Evolutionary conservation across 1,284 basidiomycete genomes (phyloP), one percentile per base, ranked within the genome.

Genomic region (Ceratobasidium sp.): DNA sequence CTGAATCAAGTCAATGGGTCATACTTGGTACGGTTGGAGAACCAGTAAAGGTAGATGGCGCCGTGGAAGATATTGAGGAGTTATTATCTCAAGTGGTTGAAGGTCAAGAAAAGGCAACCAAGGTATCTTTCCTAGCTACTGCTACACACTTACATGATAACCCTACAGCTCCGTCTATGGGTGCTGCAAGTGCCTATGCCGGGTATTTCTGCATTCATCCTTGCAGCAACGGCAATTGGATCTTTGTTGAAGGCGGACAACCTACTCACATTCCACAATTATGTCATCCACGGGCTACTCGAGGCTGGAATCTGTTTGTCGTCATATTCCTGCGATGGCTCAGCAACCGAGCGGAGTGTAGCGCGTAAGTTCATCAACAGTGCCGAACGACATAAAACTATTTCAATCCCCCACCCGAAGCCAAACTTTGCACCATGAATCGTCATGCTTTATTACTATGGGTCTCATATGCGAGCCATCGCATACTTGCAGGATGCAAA

Each of bases 401-500:
- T 79, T 33, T 48, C 2, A 10, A 79, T 83, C 7, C 46, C 54
- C 3, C 52, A 70, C 57, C 80, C 82, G 6, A 28, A 38, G 12
- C 26, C 33, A 15, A 61, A 62, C 42, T 40, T 28, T 12, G 0
- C 57, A 3, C 52, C 68, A 13, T 50, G 79, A 20, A 1, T 46
- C 6, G 44, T 81, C 28, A 1, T 17, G 0, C 76, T 82, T 48
- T 62, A 66, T 13, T 15, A 80, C 28, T 48, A 77, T 1, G 69
- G 79, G 6, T 9, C 38, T 12, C 15, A 33, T 6, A 77, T 78
- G 10, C 74, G 80, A 0, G 79, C 80, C 3, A 77, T 83, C 3
- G 79, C 77, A 10, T 80, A 83, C 57, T 67, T 85, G n/a, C 85
- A 86, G 79, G 85, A 86, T 77, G 82, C 84, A 0, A 83, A 84